Base-by-base conservation (phyloP, 257 asterid genomes). In the Capsicum rhomboideum region DNA sequence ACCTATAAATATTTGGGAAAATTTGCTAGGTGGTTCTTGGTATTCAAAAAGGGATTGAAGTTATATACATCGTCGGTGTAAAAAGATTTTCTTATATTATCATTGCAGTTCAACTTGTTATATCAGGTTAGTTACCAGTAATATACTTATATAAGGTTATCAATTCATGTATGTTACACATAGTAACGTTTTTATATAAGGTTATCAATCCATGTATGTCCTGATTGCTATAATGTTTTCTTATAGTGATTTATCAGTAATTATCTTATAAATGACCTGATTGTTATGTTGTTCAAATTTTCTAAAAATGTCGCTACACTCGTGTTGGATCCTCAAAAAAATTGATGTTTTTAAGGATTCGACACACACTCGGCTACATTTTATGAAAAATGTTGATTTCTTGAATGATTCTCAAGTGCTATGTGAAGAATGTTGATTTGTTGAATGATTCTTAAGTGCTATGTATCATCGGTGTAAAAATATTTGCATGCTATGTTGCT, bases 231-330 rank as follows among this genome's bases (percentile, higher is more conserved):
- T 8, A 56, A n/a, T n/a, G n/a, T n/a, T n/a, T n/a, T n/a, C n/a
- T n/a, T 18, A 12, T 42, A n/a, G 12, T 42, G 6, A 42, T 11
- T 40, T 20, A 2, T 69, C 1, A 9, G 2, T 69, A 14, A 2
- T 20, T 69, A 10, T 11, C 18, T 71, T 2, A 21, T 40, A 21
- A 0, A 42, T 42, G 17, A 42, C 6, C 1, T n/a, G 20, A 42
- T 10, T 42, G 34, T 2, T 29, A 16, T 66, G 44, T 31, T 64
- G 23, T 0, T 66, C 8, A 2, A 8, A 4, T 9, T 58, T 0
- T n/a, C 6, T 3, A 3, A 6, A 56, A 21, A 21, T 21, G 10
- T n/a, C 0, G 12, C 0, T 10, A 4, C 0, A 3, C 0, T 14
- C 2, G 13, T 16, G 46, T 31, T 16, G 46, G 2, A 66, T 16